Base-by-base conservation (phyloP, 2,329 filamentous ascomycete genomes). In the Dothideomycetes sp. region DNA sequence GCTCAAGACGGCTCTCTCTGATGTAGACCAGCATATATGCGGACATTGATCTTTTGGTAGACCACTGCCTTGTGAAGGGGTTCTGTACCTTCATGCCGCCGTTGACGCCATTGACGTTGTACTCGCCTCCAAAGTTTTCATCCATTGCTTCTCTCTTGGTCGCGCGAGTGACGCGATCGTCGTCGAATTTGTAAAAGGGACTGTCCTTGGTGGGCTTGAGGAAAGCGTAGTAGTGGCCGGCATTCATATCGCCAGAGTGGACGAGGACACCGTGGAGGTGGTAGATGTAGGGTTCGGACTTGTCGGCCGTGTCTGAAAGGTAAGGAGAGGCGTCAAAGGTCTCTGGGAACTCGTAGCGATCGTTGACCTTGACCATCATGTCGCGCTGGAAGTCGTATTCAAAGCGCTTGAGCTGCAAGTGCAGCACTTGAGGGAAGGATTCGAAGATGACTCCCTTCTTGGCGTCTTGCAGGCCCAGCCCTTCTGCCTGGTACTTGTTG, bases 1-100 rank as follows among this genome's bases (percentile, higher is more conserved):
- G 73, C 54, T 94, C 84, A n/a, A 94, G 63, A 41, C 81, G 77
- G 37, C 81, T 83, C 58, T 94, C 84, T 34, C 91, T 81, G 48
- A 98, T 86, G 56, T 98, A 98, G 2, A 98, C 93, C 69, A 98
- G 65, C 91, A 98, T 98, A 69, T 98, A 98, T 4, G 91, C 93
- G 59, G 88, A 98, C 72, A 80, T 81, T 2, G 76, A 80, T 34
- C 77, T 68, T 52, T 81, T 81, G 3, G 74, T 72, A 3, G 77
- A 79, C 58, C 75, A 70, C 15, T 73, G 73, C 30, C 76, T 64
- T 8, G 76, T 77, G 52, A 79, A 81, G 2, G 75, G 77, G 50
- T 80, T 80, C 41, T 77, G 68, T 41, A 75, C 69, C 36, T 70
- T 71, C 24, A 62, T 48, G n/a, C 65, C 64, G 5, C 75, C 76